Evolutionary conservation across 2,329 filamentous ascomycete species (phyloP), one percentile per base, ranked within the genome.

Genomic region (Zasmidium angulare): DNA sequence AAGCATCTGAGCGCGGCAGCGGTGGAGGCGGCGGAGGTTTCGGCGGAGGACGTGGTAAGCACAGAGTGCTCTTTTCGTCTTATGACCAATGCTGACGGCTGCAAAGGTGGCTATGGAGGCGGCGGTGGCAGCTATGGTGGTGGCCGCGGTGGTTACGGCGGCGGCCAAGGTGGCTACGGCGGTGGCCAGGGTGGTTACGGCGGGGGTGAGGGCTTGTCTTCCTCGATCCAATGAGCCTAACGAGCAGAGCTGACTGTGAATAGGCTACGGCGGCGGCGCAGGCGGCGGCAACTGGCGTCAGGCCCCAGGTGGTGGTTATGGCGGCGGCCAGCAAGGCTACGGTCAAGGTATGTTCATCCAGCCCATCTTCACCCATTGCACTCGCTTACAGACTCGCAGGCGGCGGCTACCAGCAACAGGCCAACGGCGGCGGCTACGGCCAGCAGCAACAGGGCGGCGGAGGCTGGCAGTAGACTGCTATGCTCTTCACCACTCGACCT

Each of bases 1-100:
- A 93, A 78, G 95, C 93, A 63, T 93, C 91, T 59, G 93, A 97
- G 77, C 88, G 87, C 66, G 85, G 86, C 50, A 81, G 86, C 50
- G 83, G 86, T 58, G 84, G 83, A 55, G 84, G 86, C 55, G 81
- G 81, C 53, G 81, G 84, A 55, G 80, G 82, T 36, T 72, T 74
- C 20, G 71, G 72, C 22, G 71, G 73, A 50, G 67, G 69, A 43
- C 73, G 73, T 59, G 72, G 73, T 76, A 71, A 63, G 53, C 22
- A 31, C 48, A 53, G 12, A 36, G 51, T 49, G 20, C 47, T 29
- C 21, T 36, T 11, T 19, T 31, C 14, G 2, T 19, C 23, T 10
- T 20, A 19, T 19, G 14, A 17, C 21, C 23, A 22, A 10, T 46
- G 20, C 46, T 50, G 22, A 48, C 40, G 24, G n/a, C 4, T 21